Percentiles rank a stretch among this genome's conserved stretches.
Evolutionary conservation across 2,329 filamentous ascomycete species (phyloP).

Genomic region (Colletotrichum orchidophilum): DNA sequence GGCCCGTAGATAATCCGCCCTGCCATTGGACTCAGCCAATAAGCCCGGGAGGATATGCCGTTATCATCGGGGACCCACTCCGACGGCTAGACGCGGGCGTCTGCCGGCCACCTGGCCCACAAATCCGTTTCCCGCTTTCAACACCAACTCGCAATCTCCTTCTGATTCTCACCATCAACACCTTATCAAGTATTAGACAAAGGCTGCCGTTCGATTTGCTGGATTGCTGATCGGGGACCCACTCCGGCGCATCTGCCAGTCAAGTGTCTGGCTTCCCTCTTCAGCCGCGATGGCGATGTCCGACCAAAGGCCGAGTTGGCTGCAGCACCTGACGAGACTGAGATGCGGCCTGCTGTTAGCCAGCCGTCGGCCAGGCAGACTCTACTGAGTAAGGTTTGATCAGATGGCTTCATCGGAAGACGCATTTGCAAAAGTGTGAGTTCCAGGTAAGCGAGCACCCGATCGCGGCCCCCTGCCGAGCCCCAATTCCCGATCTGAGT

Average conservation of each 20-base stretch:
- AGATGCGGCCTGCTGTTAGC: neutral
- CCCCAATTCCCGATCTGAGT: conserved; percentile 15
- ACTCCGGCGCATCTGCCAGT: conserved; percentile 4
- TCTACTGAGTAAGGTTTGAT: neutral
- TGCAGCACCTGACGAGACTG: neutral
- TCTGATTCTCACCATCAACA: neutral
- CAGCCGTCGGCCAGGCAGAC: neutral
- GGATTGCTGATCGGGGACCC: conserved; percentile 25
- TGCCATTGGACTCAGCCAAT: neutral
- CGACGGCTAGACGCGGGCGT: conserved; percentile 11
- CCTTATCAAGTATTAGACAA: conserved; percentile 25
- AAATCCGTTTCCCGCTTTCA: neutral
- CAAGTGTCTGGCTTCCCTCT: neutral
- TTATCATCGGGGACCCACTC: conserved; percentile 27
- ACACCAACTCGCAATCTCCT: conserved; percentile 9
- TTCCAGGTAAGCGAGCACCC: neutral
- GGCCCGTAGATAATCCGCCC: neutral
- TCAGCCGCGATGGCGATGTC: neutral
- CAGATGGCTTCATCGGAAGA: neutral
- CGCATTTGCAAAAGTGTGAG: neutral
- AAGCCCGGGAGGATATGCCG: neutral
- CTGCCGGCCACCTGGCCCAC: neutral
- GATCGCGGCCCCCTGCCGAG: conserved; percentile 17
- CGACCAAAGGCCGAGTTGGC: conserved; percentile 22
- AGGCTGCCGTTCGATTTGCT: neutral